phyloP scores from a whole-genome alignment of 805 yeast genomes.

The Komagataella mondaviorum region DNA sequence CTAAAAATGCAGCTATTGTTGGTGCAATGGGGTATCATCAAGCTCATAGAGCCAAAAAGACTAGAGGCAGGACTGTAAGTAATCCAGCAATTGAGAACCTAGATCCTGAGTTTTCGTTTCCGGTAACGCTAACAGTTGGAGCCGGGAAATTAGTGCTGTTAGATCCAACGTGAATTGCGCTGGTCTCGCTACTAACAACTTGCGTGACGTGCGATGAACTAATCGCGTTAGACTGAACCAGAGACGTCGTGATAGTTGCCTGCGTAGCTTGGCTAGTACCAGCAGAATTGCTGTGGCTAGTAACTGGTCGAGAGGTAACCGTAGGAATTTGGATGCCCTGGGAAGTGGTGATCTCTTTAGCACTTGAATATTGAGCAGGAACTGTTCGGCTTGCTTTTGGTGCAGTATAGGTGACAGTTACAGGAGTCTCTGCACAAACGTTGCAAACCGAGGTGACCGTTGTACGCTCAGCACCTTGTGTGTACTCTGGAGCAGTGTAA shows the following conservation, averaged over 20 bases:
- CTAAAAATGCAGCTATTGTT: neutral
- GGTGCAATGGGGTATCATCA: neutral
- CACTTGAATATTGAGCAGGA: neutral
- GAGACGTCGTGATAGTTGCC: neutral
- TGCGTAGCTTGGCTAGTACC: neutral
- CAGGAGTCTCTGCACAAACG: neutral
- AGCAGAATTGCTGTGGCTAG: neutral
- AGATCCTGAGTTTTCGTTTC: neutral
- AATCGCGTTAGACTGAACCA: neutral
- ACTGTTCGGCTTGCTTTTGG: neutral
- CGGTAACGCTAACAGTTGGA: neutral
- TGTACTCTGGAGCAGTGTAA: neutral
- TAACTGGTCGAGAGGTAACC: neutral
- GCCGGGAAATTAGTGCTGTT: neutral
- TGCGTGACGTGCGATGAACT: neutral
- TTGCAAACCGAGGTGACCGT: neutral
- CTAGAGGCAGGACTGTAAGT: neutral
- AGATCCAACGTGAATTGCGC: neutral
- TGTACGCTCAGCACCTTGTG: neutral
- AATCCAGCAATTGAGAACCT: neutral
- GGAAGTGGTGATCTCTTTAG: neutral
- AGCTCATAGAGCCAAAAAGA: neutral
- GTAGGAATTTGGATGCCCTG: neutral
- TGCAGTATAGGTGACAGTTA: neutral
- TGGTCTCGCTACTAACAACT: neutral